A percentile compares a stretch with the other conserved stretches of the same genome.
Evolutionary conservation across 139 green algal species (phyloP).

Genomic region (Volvox africanus): DNA sequence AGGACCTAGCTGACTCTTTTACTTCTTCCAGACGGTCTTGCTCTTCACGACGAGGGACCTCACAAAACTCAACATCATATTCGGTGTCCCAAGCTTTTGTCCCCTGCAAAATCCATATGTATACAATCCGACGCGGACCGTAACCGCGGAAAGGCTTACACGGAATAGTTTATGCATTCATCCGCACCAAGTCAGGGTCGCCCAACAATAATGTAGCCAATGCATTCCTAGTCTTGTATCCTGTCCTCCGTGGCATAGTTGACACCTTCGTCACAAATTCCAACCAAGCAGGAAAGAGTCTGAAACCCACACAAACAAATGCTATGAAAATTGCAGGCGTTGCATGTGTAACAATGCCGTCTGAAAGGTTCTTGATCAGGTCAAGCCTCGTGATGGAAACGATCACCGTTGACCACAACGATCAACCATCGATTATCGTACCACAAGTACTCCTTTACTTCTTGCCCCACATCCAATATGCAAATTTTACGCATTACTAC

Average conservation of each 20-base stretch:
- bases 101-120: not conserved
- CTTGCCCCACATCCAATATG: not conserved
- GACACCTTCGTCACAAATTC: not conserved
- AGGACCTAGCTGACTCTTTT: not conserved
- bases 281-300: not conserved
- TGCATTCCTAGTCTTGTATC: not conserved
- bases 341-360: not conserved
- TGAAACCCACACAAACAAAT: not conserved
- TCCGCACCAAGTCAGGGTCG: slow-evolving; percentile 14
- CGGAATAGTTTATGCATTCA: not conserved
- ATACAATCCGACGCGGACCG: not conserved
- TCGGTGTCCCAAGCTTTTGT: slow-evolving; percentile 31
- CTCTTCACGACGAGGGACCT: not conserved
- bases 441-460: not conserved
- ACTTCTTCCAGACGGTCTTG: not conserved
- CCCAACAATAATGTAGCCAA: not conserved
- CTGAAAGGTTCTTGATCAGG: not conserved
- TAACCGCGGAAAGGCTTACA: not conserved
- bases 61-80: slow-evolving; percentile 23
- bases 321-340: not conserved
- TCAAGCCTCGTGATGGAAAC: not conserved
- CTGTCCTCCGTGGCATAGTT: slow-evolving; percentile 9
- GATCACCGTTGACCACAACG: not conserved
- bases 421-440: not conserved
- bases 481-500: too few species aligned